Evolutionary conservation across 208 protist species (phyloP), one percentile per base, ranked within the genome.

Genomic region (Spongospora subterranea): DNA sequence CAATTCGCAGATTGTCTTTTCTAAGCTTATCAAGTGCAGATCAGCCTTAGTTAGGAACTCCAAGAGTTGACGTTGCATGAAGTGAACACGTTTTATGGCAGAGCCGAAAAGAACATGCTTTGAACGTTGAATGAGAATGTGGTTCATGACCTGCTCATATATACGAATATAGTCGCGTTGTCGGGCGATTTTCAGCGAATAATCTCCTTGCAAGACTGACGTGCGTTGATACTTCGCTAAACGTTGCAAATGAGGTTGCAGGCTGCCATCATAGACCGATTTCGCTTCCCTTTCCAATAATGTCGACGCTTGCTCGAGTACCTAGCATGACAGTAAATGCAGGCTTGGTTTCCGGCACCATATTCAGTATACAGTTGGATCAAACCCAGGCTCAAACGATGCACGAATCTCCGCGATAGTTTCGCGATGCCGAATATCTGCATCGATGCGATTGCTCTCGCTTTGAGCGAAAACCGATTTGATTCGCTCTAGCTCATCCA

Each of bases 141-240:
- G 17, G 13, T 20, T 20, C 6, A 82, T 6, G 17, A 82, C 35
- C 35, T 43, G 35, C 17, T 82, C 35, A 6, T 82, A n/a, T 6
- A 35, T 13, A 20, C 35, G 6, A 35, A 82, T 6, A 82, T 35
- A 82, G 35, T 43, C 35, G 17, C 35, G 6, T 43, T 82, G 71
- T 13, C 71, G 6, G 6, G 71, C 71, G 6, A 82, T 35, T 43
- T 82, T 82, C n/a, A 82, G 40, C n/a, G n/a, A 45, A 82, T 82
- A 82, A 43, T 82, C 71, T 43, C 71, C 71, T 40, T n/a, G 71
- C 6, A 82, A n/a, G 6, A 82, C 71, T 17, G 71, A 39, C 71
- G 71, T 82, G 6, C n/a, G 6, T 43, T 82, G 71, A 43, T 82
- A 82, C n/a, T 82, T 82, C 71, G 71, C 71, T 6, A 82, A n/a